A percentile compares a stretch with the other conserved stretches of the same genome.
phyloP scores from a whole-genome alignment of 2,329 filamentous ascomycete species.

The Hymenoscyphus fraxineus region DNA sequence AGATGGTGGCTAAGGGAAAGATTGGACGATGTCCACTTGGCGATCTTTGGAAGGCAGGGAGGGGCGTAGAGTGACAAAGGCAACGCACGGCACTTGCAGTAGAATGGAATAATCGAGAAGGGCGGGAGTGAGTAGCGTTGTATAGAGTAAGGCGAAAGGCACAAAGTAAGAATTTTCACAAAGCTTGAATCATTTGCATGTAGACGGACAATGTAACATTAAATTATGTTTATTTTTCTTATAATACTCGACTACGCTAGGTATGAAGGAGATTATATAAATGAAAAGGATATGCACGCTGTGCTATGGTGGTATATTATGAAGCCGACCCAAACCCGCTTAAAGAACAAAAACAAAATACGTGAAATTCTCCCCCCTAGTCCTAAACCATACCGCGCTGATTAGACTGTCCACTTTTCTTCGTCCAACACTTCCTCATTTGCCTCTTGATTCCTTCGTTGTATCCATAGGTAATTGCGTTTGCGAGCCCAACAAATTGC shows the following conservation, averaged over 20 bases:
- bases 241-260: background rate
- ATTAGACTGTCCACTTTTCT: background rate
- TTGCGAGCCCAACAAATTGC: conserved; percentile 38
- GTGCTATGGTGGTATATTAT: conserved; percentile 1
- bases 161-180: too few species aligned
- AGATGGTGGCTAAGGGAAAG: background rate
- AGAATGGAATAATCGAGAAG: too few species aligned
- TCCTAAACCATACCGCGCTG: background rate
- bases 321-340: background rate
- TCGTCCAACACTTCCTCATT: conserved; percentile 6
- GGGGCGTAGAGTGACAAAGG: too few species aligned
- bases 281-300: background rate
- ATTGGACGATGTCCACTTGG: too few species aligned
- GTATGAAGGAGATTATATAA: background rate
- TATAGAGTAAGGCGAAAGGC: too few species aligned
- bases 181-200: too few species aligned
- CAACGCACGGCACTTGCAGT: too few species aligned
- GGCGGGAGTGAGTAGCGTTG: too few species aligned
- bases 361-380: background rate
- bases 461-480: conserved; percentile 39
- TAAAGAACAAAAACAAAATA: background rate
- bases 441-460: conserved; percentile 32
- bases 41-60: too few species aligned
- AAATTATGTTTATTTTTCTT: background rate
- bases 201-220: too few species aligned